Conservation (phyloP, 225 moss, liverwort and hornwort genomes). For the Asterella californica region DNA sequence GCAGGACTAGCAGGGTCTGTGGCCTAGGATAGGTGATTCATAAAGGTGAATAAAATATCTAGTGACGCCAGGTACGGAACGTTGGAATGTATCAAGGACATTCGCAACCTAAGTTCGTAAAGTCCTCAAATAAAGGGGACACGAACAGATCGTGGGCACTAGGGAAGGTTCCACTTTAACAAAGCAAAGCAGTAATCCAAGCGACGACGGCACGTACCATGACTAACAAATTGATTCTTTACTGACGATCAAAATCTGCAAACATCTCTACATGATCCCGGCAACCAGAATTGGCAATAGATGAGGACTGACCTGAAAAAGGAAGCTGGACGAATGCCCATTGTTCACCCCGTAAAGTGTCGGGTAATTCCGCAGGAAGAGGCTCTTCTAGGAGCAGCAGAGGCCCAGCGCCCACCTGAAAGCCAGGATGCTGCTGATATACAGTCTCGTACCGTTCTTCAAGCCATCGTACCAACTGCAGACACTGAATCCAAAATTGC, state of each 20-base stretch:
- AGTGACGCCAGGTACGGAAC: too few species aligned
- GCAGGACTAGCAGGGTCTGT: not conserved
- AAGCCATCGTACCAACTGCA: conserved; percentile 63
- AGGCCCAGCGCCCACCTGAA: conserved; percentile 75
- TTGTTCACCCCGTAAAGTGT: conserved; percentile 86
- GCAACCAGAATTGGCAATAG: not conserved
- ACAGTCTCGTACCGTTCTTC: conserved; percentile 58
- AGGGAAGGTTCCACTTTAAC: too few species aligned
- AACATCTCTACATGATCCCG: not conserved
- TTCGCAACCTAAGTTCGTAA: not conserved
- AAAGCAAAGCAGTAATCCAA: not conserved
- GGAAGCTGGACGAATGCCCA: conserved; percentile 98
- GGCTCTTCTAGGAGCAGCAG: conserved; percentile 73
- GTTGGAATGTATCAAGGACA: too few species aligned
- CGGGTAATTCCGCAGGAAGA: conserved; percentile 81
- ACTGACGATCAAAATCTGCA: not conserved
- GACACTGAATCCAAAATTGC: conserved; percentile 29
- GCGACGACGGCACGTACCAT: too few species aligned
- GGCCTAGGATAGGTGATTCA: not conserved
- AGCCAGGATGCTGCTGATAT: conserved; percentile 71
- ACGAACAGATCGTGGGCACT: not conserved
- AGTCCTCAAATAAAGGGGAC: not conserved
- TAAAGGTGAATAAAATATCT: not conserved
- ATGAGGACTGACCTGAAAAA: conserved; percentile 48
- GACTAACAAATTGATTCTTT: too few species aligned